Evolutionary conservation across 805 yeast species (phyloP).

Genomic region (Starmerella vitae): DNA sequence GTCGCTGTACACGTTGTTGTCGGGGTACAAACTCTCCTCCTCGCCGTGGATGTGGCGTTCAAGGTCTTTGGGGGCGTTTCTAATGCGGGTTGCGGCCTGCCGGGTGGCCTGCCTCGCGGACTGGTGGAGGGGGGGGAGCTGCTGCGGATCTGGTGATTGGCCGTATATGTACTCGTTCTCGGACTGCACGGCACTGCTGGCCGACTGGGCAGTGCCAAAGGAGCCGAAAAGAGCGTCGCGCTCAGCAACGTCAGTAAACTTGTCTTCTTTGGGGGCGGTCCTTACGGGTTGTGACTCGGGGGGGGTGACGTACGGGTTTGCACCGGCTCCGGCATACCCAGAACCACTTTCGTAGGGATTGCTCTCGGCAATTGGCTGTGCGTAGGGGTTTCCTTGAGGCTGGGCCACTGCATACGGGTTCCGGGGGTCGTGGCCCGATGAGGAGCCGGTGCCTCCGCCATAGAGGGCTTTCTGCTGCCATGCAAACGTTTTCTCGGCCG

Average conservation of each 20-base stretch:
- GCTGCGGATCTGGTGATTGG: background rate
- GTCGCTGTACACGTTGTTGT: background rate
- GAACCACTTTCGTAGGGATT: background rate
- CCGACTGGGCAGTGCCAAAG: background rate
- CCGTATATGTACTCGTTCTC: background rate
- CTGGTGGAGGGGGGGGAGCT: no score
- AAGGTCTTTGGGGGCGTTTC: conserved; percentile 1
- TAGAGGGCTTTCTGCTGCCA: conserved; percentile 19
- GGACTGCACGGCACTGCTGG: background rate
- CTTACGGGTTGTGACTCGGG: no score
- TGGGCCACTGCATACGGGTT: conserved; percentile 19
- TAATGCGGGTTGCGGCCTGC: background rate
- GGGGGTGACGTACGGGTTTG: background rate
- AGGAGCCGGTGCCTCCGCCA: conserved; percentile 12
- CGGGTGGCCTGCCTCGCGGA: background rate
- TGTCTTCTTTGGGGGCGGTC: background rate
- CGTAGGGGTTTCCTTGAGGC: conserved; percentile 21
- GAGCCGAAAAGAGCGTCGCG: background rate
- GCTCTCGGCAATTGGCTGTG: background rate
- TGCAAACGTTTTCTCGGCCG: conserved; percentile 17
- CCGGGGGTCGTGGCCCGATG: conserved; percentile 6
- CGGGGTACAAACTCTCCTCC: background rate
- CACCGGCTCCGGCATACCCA: background rate
- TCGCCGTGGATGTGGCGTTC: background rate
- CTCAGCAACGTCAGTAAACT: background rate